Base-by-base conservation (phyloP, 2,329 filamentous ascomycete species). In the Fusarium tupiense region DNA sequence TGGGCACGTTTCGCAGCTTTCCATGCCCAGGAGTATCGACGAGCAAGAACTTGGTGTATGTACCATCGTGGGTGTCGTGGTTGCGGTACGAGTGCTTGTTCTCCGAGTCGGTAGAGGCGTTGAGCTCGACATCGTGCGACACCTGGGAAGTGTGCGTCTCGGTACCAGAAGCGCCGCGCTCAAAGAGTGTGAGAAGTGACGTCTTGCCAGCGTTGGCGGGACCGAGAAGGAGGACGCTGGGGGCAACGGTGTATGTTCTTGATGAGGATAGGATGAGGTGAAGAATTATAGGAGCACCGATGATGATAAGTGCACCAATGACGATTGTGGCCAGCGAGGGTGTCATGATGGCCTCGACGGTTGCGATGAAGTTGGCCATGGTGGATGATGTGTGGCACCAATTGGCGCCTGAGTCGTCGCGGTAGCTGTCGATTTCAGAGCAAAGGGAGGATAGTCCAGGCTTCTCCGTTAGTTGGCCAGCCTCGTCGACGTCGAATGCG, bases 11-110 rank as follows among this genome's bases (percentile, higher is more conserved):
- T 69, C 96, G 94, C 67, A 99, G 90, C 85, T 99, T 99, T 78
- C 94, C 95, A 85, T 99, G 96, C 44, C 96, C 96, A 0, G 96
- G 96, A 2, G 96, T 98, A 84, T 99, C 96, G 80, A 94, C 85
- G 40, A 98, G 85, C 46, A 93, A 85, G 81, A 96, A 94, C 80
- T 91, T 92, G 74, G 89, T 91, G 80, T 92, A 91, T 59, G 83
- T 84, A 64, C 88, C 86, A 62, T 85, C 84, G 44, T 84, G 80
- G 71, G 88, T 86, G 75, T 90, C 88, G 82, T 90, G 89, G 79
- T 91, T 86, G 64, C 85, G 84, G 83, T 85, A 88, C 44, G 86
- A 85, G n/a, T 76, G 70, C 66, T 79, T 82, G 61, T 82, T 84
- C 73, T 82, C 77, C 63, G 84, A 83, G 76, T 85, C 84, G 76